Base-by-base conservation (phyloP, 495 filamentous ascomycete genomes). In the Pseudevernia furfuracea region DNA sequence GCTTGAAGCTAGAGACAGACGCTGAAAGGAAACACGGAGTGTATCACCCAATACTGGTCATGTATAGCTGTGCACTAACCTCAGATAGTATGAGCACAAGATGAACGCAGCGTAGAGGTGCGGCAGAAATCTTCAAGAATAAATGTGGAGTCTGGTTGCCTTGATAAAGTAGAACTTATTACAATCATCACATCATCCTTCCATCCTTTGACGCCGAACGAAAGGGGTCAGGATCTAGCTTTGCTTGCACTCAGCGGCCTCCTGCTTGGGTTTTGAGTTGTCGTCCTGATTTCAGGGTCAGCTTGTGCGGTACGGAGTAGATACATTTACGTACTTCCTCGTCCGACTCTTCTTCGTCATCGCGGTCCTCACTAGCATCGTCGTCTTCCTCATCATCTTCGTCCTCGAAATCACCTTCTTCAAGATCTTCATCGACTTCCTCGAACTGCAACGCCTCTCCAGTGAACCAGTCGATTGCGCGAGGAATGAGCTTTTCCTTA, bases 171-270 rank as follows among this genome's bases (percentile, higher is more conserved):
- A 58, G 61, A 63, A 41, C 41, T 14, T 57, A 63, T 53, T 48
- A 63, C 39, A 32, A 28, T 46, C 23, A 58, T 25, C 23, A n/a
- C 28, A 37, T 37, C 23, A 58, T 30, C 39, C 19, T 43, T 25
- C 55, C 56, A 43, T 56, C 23, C 52, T 28, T 32, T 61, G 56
- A 48, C 58, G 12, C 64, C 59, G 48, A 36, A 61, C 6, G 43
- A 39, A 39, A 61, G 32, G 23, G 7, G 23, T 38, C n/a, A 37
- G 48, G 52, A 68, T 84, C 81, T 87, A 99, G 80, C 92, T 97
- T 81, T 97, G 95, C 83, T 97, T 99, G 89, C 95, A 99, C 81
- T 99, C 95, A 66, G 94, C 91, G 66, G 95, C 88, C 79, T 99
- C 95, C 77, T 96, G 92, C 85, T 96, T 97, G 49, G 95, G 93